A percentile compares a stretch with the other conserved stretches of the same genome.
These are phyloP conservation scores for Vitis riparia DNA, from an alignment of 164 flowering plant species.

Conservation along the genomic window DNA sequence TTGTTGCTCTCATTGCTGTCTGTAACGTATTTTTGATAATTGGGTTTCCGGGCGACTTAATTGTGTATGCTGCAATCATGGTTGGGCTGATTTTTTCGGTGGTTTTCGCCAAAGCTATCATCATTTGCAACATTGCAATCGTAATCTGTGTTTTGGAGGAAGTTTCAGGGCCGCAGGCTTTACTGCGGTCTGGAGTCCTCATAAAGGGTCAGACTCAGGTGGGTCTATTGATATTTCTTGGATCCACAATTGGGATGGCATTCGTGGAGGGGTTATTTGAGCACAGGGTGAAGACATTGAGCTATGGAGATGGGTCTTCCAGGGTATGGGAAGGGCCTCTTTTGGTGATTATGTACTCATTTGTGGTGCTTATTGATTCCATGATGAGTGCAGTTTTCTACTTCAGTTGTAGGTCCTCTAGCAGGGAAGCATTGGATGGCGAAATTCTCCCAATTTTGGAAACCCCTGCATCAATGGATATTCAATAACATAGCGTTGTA, in stretches of 20 bases:
- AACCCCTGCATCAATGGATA: constrained; percentile 23
- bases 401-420: constrained; percentile 82
- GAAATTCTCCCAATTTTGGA: constrained; percentile 45
- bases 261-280: constrained; percentile 94
- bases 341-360: constrained; percentile 87
- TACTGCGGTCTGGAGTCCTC: constrained; percentile 62
- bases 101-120: constrained; percentile 72
- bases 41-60: constrained; percentile 45
- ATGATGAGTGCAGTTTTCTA: constrained; percentile 98
- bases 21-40: constrained; percentile 56
- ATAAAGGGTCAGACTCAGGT: constrained; percentile 93
- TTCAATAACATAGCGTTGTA: constrained; percentile 1
- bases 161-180: constrained; percentile 80
- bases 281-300: constrained; percentile 91
- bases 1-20: constrained; percentile 55
- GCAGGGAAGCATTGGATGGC: constrained; percentile 37
- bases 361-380: constrained; percentile 85
- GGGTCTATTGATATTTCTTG: constrained; percentile 85
- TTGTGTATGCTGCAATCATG: constrained; percentile 60
- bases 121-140: constrained; percentile 71
- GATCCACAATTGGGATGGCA: constrained; percentile 88
- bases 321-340: constrained; percentile 99
- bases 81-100: constrained; percentile 70
- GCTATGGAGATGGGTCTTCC: constrained; percentile 98
- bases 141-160: constrained; percentile 89